Evolutionary conservation across 2,329 filamentous ascomycete species (phyloP).

Genomic region (Xylariaceae sp.): DNA sequence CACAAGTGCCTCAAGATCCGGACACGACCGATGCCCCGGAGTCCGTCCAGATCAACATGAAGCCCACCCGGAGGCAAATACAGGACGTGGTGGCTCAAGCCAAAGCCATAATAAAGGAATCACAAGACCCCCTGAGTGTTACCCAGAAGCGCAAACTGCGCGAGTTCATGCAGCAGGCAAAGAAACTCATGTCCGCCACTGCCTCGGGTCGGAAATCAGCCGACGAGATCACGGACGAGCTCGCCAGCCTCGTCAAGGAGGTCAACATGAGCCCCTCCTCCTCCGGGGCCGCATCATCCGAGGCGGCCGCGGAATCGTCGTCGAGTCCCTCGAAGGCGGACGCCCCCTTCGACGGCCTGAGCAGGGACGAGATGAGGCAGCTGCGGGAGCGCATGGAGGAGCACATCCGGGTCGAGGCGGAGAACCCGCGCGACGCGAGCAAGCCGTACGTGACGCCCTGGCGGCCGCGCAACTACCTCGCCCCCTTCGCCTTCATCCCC

Average conservation of each 20-base stretch:
- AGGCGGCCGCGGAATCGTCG: background rate
- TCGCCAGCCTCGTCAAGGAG: slow-evolving; percentile 41
- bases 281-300: background rate
- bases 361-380: slow-evolving; percentile 43
- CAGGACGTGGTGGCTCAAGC: slow-evolving; percentile 48
- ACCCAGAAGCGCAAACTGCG: slow-evolving; percentile 72
- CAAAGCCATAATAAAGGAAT: slow-evolving; percentile 51
- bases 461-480: slow-evolving; percentile 79
- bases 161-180: slow-evolving; percentile 59
- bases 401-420: slow-evolving; percentile 54
- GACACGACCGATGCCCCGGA: slow-evolving; percentile 28
- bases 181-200: slow-evolving; percentile 53
- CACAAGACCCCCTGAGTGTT: slow-evolving; percentile 51
- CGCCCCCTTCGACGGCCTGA: slow-evolving; percentile 32
- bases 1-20: slow-evolving; percentile 26
- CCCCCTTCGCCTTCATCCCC: slow-evolving; percentile 89
- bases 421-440: slow-evolving; percentile 66
- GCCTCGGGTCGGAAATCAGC: slow-evolving; percentile 25
- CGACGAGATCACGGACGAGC: slow-evolving; percentile 43
- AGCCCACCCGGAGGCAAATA: slow-evolving; percentile 30
- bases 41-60: slow-evolving; percentile 18
- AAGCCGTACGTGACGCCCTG: slow-evolving; percentile 92
- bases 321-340: background rate
- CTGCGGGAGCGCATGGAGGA: slow-evolving; percentile 49
- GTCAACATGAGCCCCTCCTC: slow-evolving; percentile 29